phyloP scores from a whole-genome alignment of 805 yeast species.

The Lachancea mirantina region DNA sequence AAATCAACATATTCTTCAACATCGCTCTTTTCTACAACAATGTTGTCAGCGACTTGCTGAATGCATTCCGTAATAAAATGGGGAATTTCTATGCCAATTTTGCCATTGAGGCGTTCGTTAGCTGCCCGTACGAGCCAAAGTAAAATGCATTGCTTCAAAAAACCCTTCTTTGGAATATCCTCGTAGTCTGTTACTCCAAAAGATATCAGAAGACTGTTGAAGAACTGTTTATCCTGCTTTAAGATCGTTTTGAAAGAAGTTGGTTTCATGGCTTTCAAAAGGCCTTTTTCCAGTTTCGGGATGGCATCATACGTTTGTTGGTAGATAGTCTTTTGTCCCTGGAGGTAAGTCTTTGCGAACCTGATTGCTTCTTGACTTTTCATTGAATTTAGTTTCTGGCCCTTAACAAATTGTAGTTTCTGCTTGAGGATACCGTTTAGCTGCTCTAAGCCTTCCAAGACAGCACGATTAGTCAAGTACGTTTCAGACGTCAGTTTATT shows the following conservation, averaged over 20 bases:
- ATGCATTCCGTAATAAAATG: slow-evolving; percentile 43
- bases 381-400: slow-evolving; percentile 16
- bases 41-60: slow-evolving; percentile 31
- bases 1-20: slow-evolving; percentile 46
- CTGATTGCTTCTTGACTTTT: slow-evolving; percentile 21
- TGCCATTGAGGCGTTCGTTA: slow-evolving; percentile 34
- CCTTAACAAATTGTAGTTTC: slow-evolving; percentile 39
- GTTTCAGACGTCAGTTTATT: slow-evolving; percentile 45
- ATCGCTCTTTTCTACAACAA: slow-evolving; percentile 44
- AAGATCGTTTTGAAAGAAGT: slow-evolving; percentile 51
- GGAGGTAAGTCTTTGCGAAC: slow-evolving; percentile 40
- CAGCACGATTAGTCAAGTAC: slow-evolving; percentile 43
- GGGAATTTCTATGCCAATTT: slow-evolving; percentile 34
- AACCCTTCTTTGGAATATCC: slow-evolving; percentile 40
- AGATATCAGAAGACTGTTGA: slow-evolving; percentile 46
- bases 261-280: slow-evolving; percentile 41
- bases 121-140: slow-evolving; percentile 57
- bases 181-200: slow-evolving; percentile 53
- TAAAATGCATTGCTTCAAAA: slow-evolving; percentile 52
- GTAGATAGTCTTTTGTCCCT: slow-evolving; percentile 43
- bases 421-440: slow-evolving; percentile 43
- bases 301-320: slow-evolving; percentile 37
- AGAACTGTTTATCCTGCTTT: slow-evolving; percentile 47
- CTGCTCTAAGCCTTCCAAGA: slow-evolving; percentile 54
- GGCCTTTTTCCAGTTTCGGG: slow-evolving; percentile 23